A percentile compares a stretch with the other conserved stretches of the same genome.
Conservation (phyloP, 2,329 filamentous ascomycete species). For the Fusarium tjaetaba region DNA sequence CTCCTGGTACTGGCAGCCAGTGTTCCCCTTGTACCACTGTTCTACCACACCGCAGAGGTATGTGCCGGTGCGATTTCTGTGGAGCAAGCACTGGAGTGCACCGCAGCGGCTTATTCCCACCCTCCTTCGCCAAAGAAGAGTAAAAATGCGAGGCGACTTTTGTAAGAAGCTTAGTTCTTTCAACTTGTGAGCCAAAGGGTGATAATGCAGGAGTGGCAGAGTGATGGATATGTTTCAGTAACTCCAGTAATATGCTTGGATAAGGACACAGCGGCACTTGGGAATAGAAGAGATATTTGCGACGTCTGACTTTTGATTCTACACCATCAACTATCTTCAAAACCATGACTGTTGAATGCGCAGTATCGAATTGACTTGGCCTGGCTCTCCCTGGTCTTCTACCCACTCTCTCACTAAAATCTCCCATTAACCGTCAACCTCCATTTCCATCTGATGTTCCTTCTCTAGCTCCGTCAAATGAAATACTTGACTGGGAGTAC, state of each 20-base stretch:
- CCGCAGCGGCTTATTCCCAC: not conserved
- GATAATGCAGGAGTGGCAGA: fast-evolving
- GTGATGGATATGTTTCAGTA: fast-evolving
- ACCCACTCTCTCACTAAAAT: fast-evolving
- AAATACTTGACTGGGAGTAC: fast-evolving
- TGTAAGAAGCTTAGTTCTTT: not conserved
- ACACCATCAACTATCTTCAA: not conserved
- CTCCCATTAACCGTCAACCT: fast-evolving
- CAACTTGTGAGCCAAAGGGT: not conserved
- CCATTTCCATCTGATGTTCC: not conserved
- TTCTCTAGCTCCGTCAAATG: not conserved
- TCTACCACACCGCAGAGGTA: not conserved
- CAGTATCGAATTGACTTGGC: fast-evolving
- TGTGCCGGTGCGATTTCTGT: fast-evolving
- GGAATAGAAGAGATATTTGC: not conserved
- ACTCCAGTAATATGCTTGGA: not conserved
- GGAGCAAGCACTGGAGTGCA: not conserved
- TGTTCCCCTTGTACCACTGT: too few species aligned
- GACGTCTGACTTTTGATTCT: too few species aligned
- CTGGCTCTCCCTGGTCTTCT: not conserved
- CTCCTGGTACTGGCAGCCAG: not conserved
- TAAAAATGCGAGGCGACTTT: fast-evolving
- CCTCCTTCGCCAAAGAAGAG: not conserved
- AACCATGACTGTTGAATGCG: fast-evolving
- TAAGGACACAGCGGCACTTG: not conserved